Conservation (phyloP, 768 basidiomycete species). For the Boletus reticuloceps region DNA sequence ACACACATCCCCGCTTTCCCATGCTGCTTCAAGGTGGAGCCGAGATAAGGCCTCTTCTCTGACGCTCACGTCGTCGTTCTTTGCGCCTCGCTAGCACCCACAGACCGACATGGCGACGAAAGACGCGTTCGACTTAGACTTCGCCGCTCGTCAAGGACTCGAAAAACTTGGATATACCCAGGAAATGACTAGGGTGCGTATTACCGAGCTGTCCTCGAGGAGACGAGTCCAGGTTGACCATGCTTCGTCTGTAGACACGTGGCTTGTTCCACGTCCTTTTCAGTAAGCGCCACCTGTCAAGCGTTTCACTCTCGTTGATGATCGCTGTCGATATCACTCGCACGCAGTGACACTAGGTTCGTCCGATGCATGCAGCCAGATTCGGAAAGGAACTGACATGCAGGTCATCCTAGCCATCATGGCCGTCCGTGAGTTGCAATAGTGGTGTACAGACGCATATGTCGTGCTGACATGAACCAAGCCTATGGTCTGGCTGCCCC, state of each 20-base stretch:
- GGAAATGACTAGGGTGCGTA: constrained; percentile 49
- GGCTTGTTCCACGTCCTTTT: constrained; percentile 53
- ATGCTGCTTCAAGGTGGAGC: not conserved
- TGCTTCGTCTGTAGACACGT: constrained; percentile 36
- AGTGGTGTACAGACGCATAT: not conserved
- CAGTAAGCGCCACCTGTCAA: constrained; percentile 36
- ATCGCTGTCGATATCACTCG: not conserved
- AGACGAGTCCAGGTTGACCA: not conserved
- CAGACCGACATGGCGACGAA: constrained; percentile 11
- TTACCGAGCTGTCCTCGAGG: not conserved
- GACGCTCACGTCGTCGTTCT: not conserved
- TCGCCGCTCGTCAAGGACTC: constrained; percentile 34
- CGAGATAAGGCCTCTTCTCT: constrained; percentile 1
- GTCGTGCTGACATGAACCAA: constrained; percentile 20
- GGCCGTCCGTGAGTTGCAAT: constrained; percentile 54
- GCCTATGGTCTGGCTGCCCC: constrained; percentile 58
- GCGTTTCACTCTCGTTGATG: not conserved
- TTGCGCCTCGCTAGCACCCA: not conserved
- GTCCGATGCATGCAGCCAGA: not conserved
- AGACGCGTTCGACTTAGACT: constrained; percentile 19
- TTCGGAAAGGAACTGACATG: not conserved
- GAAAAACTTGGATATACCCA: constrained; percentile 55
- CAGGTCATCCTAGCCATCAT: constrained; percentile 44
- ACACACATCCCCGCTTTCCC: too few relatives aligned
- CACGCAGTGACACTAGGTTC: constrained; percentile 48